These are phyloP conservation scores for Actinomortierella ambigua DNA, from an alignment of 371 early-diverging fungal species.

Conservation along the genomic window DNA sequence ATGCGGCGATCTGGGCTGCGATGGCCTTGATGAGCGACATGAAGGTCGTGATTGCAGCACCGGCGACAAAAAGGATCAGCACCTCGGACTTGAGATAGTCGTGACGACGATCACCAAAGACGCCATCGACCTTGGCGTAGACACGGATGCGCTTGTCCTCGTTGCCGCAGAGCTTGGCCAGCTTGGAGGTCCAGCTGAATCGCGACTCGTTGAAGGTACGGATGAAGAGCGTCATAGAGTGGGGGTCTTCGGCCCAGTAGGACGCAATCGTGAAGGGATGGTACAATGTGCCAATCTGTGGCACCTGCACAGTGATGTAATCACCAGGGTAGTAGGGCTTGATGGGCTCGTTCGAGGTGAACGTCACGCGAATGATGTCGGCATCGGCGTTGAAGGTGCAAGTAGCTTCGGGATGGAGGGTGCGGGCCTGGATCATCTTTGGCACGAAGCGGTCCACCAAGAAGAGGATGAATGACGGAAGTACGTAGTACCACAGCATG, in stretches of 20 bases:
- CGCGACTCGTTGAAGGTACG: slow-evolving; percentile 27
- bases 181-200: slow-evolving; percentile 22
- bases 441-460: slow-evolving; percentile 40
- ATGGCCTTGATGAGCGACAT: slow-evolving; percentile 38
- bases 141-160: slow-evolving; percentile 34
- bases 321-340: slow-evolving; percentile 45
- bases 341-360: slow-evolving; percentile 31
- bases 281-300: slow-evolving; percentile 21
- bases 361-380: slow-evolving; percentile 28
- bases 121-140: slow-evolving; percentile 33
- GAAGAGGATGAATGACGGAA: slow-evolving; percentile 37
- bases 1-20: slow-evolving; percentile 33
- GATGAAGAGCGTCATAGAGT: slow-evolving; percentile 35
- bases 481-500: slow-evolving; percentile 43
- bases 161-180: slow-evolving; percentile 31
- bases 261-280: slow-evolving; percentile 45
- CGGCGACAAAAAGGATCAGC: slow-evolving; percentile 33
- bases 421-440: slow-evolving; percentile 36
- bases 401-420: slow-evolving; percentile 29
- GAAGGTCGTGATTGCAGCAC: slow-evolving; percentile 34
- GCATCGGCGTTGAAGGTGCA: slow-evolving; percentile 37
- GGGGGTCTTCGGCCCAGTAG: slow-evolving; percentile 45
- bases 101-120: slow-evolving; percentile 42
- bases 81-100: slow-evolving; percentile 38
- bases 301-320: slow-evolving; percentile 28